phyloP scores from a whole-genome alignment of 108 stramenopile genomes.

The Skeletonema costatum region DNA sequence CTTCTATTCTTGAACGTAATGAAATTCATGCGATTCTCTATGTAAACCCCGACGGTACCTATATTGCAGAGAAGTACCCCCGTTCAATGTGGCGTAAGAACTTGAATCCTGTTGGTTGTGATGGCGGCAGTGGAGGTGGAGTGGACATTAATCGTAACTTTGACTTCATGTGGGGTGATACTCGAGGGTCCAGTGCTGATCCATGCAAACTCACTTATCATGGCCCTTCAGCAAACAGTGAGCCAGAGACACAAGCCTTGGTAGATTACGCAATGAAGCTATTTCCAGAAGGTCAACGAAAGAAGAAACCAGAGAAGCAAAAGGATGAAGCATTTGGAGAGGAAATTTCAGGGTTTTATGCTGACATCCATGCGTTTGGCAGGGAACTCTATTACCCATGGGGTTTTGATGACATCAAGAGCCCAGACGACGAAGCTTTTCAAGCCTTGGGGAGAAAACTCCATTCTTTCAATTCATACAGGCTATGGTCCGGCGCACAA shows the following conservation, averaged over 20 bases:
- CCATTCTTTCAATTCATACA: slow-evolving; percentile 20
- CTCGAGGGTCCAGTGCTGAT: slow-evolving; percentile 23
- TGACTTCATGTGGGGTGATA: slow-evolving; percentile 53
- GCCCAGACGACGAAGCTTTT: slow-evolving; percentile 45
- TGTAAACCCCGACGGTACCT: slow-evolving; percentile 68
- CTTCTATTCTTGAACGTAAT: slow-evolving; percentile 46
- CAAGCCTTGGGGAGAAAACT: slow-evolving; percentile 44
- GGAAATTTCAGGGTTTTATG: slow-evolving; percentile 37
- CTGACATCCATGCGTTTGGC: slow-evolving; percentile 59
- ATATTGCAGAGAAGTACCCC: slow-evolving; percentile 43
- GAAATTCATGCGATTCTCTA: slow-evolving; percentile 54
- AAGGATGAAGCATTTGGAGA: slow-evolving; percentile 33
- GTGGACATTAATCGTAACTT: slow-evolving; percentile 73
- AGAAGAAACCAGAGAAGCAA: slow-evolving; percentile 24
- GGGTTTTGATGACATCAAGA: slow-evolving; percentile 30
- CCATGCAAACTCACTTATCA: slow-evolving; percentile 40
- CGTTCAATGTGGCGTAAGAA: slow-evolving; percentile 48
- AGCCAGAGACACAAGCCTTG: slow-evolving; percentile 58
- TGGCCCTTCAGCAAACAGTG: slow-evolving; percentile 40
- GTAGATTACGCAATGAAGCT: slow-evolving; percentile 33
- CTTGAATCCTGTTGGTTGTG: slow-evolving; percentile 23
- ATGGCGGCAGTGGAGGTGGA: slow-evolving; percentile 12
- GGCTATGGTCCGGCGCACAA: slow-evolving; percentile 29
- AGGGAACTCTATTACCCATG: slow-evolving; percentile 40
- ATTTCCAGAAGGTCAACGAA: slow-evolving; percentile 51